Base-by-base conservation (phyloP, 805 yeast species). In the Grigorovia jiainica region DNA sequence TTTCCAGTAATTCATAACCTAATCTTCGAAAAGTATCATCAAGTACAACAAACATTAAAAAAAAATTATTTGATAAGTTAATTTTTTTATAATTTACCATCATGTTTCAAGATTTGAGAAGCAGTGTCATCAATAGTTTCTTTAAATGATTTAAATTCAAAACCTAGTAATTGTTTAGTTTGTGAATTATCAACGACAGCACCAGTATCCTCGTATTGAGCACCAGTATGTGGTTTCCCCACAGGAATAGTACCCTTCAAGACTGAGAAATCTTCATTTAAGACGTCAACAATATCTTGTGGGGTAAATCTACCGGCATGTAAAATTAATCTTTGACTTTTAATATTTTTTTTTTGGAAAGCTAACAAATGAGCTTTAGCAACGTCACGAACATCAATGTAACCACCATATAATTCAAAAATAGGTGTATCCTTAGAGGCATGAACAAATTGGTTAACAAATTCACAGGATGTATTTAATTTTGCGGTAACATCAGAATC, bases 361-460 rank as follows among this genome's bases (percentile, higher is more conserved):
- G 80, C 78, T 19, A 55, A 48, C 13, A 75, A 53, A 51, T 79
- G 85, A 4, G 79, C 75, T 39, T 53, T 53, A 9, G 83, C 82
- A 29, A 74, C 79, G 51, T 79, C 84, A 52, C 82, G 68, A 11
- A 78, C 82, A 55, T 78, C 82, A 35, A 74, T 64, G 39, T 54
- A 66, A 10, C 51, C 52, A 47, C 54, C 48, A 38, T 34, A 25
- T 10, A 37, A 34, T 6, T 39, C 35, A 7, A 54, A 42, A 45
- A 66, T 48, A 25, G 44, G 42, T 9, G 55, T 55, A 38, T 55
- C 49, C 51, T 52, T 45, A 4, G 52, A 45, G 50, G 57, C 45
- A 50, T 67, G 50, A 51, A 61, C 34, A 43, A 59, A 40, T 13
- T 39, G 43, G 57, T 65, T 63, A 31, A 66, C 46, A 7, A 51